phyloP scores from a whole-genome alignment of 176 grass and related monocot genomes.

The Hyparrhenia diplandra region DNA sequence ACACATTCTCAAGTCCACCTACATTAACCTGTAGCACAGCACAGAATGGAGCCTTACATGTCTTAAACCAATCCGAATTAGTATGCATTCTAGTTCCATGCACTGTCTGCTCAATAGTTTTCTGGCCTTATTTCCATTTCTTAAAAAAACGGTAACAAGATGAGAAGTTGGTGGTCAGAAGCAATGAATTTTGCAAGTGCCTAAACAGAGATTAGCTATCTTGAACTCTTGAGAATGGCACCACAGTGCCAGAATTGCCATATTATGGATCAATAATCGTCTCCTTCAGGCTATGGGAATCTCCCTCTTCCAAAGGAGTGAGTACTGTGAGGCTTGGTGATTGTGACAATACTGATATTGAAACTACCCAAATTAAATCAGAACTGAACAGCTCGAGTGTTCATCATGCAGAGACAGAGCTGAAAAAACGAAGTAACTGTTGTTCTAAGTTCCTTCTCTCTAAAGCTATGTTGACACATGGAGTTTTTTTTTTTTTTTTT shows the following conservation, averaged over 20 bases:
- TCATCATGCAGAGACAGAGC: neutral
- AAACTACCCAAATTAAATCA: neutral
- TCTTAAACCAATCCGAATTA: neutral
- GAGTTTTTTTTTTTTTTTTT: too few relatives aligned
- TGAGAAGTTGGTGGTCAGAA: neutral
- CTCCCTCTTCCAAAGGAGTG: neutral
- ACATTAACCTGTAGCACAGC: conserved; percentile 68
- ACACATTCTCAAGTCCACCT: conserved; percentile 76
- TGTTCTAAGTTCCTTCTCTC: neutral
- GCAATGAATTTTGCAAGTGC: neutral
- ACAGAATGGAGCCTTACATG: neutral
- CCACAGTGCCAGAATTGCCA: neutral
- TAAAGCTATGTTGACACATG: neutral
- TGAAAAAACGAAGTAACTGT: neutral
- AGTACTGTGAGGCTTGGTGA: neutral
- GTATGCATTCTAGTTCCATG: neutral
- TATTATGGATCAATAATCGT: neutral
- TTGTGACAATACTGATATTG: neutral
- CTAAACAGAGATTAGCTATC: neutral
- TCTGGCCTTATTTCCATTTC: neutral
- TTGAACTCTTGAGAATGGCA: neutral
- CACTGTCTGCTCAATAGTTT: neutral
- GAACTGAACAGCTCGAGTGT: neutral
- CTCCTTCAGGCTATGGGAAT: neutral
- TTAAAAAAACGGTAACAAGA: conserved; percentile 4